Base-by-base conservation (phyloP, 106 monocot genomes). In the Iris macrosiphon region DNA sequence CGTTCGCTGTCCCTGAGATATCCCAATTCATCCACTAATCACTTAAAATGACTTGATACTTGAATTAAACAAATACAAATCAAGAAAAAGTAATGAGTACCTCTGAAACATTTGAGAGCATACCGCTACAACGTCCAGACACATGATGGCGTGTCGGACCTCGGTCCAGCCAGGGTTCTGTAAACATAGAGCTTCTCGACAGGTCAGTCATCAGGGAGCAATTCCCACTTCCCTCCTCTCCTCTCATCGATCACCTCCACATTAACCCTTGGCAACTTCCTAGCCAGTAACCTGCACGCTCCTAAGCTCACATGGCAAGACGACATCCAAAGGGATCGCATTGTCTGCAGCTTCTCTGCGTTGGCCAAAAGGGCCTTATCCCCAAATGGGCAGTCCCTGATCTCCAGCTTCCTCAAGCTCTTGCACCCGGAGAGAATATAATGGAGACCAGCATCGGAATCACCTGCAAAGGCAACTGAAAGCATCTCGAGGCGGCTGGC, bases 241-340 rank as follows among this genome's bases (percentile, higher is more conserved):
- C 69, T 66, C 48, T 89, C 89, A 23, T 80, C 70, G 15, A 89
- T 89, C 27, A 89, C 73, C 68, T 89, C 89, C 31, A 89, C 83
- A 44, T 74, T 89, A 12, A 89, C 70, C 45, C 71, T 59, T 1
- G 77, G 83, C 83, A 83, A 80, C 68, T 62, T 89, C 61, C 32
- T 41, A 4, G 89, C 83, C 30, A 89, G 68, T 27, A 62, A 52
- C 53, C 65, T 59, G 33, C 89, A 89, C 4, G 73, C 83, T 6
- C 80, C 79, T 57, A 89, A 61, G 53, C 67, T 89, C 50, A 89
- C 53, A 19, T 69, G 46, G 63, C 89, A 89, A 0, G 89, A 70
- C 4, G 83, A 89, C 79, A 89, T 89, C 89, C 83, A 89, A 89
- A 89, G 89, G 83, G 89, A 89, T 80, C 83, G 83, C 89, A 89